Conservation (phyloP, 495 filamentous ascomycete species). For the Tuber indicum region DNA sequence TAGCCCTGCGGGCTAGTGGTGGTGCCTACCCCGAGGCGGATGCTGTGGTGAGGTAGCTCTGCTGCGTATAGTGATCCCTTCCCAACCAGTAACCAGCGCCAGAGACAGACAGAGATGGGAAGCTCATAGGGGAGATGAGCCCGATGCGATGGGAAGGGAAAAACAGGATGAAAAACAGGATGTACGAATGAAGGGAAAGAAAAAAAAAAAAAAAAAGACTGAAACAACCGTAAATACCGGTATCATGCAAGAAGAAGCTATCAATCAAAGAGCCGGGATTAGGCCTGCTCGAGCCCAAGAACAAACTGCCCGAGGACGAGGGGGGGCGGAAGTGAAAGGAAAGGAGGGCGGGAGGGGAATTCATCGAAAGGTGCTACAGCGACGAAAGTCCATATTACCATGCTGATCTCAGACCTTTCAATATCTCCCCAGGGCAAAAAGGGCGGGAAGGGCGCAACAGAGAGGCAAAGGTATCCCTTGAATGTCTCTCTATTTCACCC, state of each 20-base stretch:
- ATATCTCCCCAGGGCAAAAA: not conserved
- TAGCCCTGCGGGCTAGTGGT: constrained; percentile 4
- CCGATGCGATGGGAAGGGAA: not conserved
- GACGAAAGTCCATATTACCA: constrained; percentile 2
- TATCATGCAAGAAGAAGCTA: constrained; percentile 1
- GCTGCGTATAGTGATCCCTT: not conserved
- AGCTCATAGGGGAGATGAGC: not conserved
- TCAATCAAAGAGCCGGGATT: not conserved
- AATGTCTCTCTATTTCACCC: not conserved
- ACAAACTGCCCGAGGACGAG: not conserved
- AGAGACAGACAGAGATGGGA: not conserved
- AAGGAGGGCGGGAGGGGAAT: not conserved
- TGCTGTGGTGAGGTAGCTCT: not conserved
- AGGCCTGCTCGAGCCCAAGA: not conserved
- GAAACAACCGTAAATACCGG: not conserved
- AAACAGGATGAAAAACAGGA: not conserved
- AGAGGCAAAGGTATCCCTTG: not conserved
- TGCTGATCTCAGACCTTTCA: not conserved
- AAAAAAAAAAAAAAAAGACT: not conserved
- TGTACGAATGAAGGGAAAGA: not conserved
- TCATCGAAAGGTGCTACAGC: not conserved
- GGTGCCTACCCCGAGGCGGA: not conserved
- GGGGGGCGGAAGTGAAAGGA: not conserved
- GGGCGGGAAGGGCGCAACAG: not conserved
- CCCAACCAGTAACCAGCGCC: not conserved